Evolutionary conservation across 2,329 filamentous ascomycete species (phyloP).

Genomic region (Colletotrichum truncatum): DNA sequence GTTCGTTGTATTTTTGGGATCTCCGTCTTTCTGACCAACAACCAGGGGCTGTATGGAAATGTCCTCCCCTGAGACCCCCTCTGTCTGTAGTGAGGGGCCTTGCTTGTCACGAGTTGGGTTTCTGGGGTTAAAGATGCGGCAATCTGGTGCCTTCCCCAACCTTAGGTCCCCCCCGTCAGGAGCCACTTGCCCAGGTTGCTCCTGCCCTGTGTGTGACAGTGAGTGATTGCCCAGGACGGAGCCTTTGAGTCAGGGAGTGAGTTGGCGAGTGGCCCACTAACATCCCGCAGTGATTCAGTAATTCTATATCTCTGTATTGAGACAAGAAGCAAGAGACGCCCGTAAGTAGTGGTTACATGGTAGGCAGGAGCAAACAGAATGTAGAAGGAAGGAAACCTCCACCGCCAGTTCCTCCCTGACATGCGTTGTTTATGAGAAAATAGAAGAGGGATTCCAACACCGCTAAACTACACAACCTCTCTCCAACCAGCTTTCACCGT

Average conservation of each 20-base stretch:
- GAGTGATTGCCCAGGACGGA: constrained; percentile 1
- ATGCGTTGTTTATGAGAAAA: too few relatives aligned
- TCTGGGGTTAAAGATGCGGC: not conserved
- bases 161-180: not conserved
- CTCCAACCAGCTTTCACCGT: too few relatives aligned
- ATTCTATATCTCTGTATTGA: not conserved
- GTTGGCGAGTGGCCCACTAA: not conserved
- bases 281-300: not conserved
- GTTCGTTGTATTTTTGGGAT: too few relatives aligned
- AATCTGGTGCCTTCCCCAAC: constrained; percentile 14
- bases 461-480: not conserved
- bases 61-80: not conserved
- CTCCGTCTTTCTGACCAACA: not conserved
- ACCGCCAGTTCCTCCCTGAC: too few relatives aligned
- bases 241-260: not conserved
- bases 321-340: not conserved
- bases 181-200: not conserved
- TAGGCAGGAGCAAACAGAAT: not conserved
- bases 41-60: not conserved
- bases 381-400: not conserved
- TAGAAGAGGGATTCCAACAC: not conserved
- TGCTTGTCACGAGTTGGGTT: constrained; percentile 1
- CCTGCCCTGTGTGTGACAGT: constrained; percentile 18
- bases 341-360: not conserved
- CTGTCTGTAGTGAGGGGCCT: not conserved